Conservation (phyloP, 1,139 yeast species). For the Yamadazyma triangularis region DNA sequence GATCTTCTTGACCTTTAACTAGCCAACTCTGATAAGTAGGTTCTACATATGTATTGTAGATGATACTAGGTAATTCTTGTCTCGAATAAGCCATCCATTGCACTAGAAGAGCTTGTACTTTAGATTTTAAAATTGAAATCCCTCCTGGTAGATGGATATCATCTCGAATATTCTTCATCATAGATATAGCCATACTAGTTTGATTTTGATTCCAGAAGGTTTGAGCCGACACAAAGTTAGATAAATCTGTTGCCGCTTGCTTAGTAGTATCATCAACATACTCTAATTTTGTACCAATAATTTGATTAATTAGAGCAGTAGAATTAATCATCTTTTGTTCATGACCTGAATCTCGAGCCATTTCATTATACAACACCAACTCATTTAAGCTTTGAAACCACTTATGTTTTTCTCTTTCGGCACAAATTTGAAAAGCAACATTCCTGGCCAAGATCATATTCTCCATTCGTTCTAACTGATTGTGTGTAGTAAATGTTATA, state of each 20-base stretch:
- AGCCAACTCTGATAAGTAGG: slow-evolving; percentile 25
- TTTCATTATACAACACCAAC: slow-evolving; percentile 33
- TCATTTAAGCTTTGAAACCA: slow-evolving; percentile 34
- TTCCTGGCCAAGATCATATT: slow-evolving; percentile 6
- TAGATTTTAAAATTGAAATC: slow-evolving; percentile 3
- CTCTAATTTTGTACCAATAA: slow-evolving; percentile 18
- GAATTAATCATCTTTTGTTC: slow-evolving; percentile 50
- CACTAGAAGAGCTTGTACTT: slow-evolving; percentile 34
- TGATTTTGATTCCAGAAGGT: slow-evolving; percentile 60
- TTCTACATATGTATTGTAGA: slow-evolving; percentile 54
- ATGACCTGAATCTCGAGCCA: slow-evolving; percentile 31
- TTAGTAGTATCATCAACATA: slow-evolving; percentile 3
- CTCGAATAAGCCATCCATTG: slow-evolving; percentile 71
- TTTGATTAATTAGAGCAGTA: slow-evolving; percentile 39
- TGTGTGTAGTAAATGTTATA: neutral
- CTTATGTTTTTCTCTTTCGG: slow-evolving; percentile 7
- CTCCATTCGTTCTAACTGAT: slow-evolving; percentile 5
- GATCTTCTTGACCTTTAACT: slow-evolving; percentile 1
- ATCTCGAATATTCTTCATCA: slow-evolving; percentile 26
- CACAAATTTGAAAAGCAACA: slow-evolving; percentile 17
- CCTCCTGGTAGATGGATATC: slow-evolving; percentile 10
- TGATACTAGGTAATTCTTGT: slow-evolving; percentile 56
- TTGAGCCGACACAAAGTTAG: slow-evolving; percentile 48
- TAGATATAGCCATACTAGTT: slow-evolving; percentile 48
- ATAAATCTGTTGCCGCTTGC: slow-evolving; percentile 16